Conservation (phyloP, 495 filamentous ascomycete species). For the Hypoxylon crocopeplum region DNA sequence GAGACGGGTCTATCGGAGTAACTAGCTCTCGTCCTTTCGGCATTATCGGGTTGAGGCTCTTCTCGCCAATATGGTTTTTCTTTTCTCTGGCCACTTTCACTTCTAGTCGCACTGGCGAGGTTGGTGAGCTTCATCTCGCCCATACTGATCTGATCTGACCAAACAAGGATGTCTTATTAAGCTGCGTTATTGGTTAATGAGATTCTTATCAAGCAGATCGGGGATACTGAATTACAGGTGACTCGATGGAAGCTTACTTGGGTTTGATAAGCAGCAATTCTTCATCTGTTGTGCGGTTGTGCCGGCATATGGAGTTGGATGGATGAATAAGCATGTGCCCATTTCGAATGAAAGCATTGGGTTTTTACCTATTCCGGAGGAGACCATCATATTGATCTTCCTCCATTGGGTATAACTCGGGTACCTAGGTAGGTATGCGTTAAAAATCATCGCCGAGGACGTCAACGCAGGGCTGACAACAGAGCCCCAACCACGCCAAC, state of each 20-base stretch:
- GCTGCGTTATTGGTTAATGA: conserved; percentile 5
- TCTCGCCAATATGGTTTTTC: no score
- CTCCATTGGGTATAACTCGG: not conserved
- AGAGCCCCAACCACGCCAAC: not conserved
- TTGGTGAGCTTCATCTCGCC: not conserved
- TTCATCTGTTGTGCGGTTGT: not conserved
- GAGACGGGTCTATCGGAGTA: conserved; percentile 2
- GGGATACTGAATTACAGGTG: no score
- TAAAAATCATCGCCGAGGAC: not conserved
- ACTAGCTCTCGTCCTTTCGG: conserved; percentile 2
- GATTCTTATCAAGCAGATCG: no score
- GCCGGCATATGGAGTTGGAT: not conserved
- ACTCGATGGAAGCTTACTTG: not conserved
- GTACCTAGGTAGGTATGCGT: not conserved
- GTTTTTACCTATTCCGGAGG: not conserved
- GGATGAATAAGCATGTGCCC: conserved; percentile 1
- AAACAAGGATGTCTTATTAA: conserved; percentile 15
- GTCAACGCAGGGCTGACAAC: conserved; percentile 27
- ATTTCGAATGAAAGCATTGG: no score
- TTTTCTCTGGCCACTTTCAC: conserved; percentile 6
- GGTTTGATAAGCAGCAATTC: conserved; percentile 1
- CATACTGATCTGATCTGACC: not conserved
- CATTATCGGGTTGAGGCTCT: conserved; percentile 16
- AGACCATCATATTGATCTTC: not conserved
- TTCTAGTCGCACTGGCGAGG: not conserved